Conservation (phyloP, 768 basidiomycete genomes). For the Trametes cingulata region DNA sequence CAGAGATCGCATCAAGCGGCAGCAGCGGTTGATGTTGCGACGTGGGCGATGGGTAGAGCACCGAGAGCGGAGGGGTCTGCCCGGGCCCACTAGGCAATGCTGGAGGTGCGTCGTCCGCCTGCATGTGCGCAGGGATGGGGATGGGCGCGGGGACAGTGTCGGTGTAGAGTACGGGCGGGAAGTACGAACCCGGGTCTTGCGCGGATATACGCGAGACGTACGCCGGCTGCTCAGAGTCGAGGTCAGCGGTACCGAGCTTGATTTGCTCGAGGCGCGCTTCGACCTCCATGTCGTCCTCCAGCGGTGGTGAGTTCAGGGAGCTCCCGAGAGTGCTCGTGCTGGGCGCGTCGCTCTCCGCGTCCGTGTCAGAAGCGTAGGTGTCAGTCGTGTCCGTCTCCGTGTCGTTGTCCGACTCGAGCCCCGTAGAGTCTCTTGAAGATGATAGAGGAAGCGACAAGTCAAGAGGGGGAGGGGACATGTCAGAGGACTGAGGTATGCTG, state of each 20-base stretch:
- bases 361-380: conserved; percentile 25
- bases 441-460: conserved; percentile 18
- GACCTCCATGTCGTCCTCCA: conserved; percentile 6
- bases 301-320: conserved; percentile 20
- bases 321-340: conserved; percentile 25
- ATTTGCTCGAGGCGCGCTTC: conserved; percentile 6
- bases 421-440: neutral
- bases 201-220: conserved; percentile 1
- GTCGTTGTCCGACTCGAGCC: conserved; percentile 18
- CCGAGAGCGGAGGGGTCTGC: conserved; percentile 25
- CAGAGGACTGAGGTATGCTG: neutral
- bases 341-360: conserved; percentile 29
- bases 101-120: neutral
- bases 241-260: conserved; percentile 1
- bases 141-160: neutral
- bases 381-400: conserved; percentile 21
- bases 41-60: conserved; percentile 20
- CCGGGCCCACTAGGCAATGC: conserved; percentile 15
- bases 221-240: neutral
- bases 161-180: conserved; percentile 12
- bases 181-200: conserved; percentile 23
- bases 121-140: neutral
- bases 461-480: conserved; percentile 19
- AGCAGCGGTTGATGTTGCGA: conserved; percentile 3
- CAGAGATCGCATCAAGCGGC: neutral